phyloP scores from a whole-genome alignment of 2,329 filamentous ascomycete species.

The Pseudopithomyces maydicus region DNA sequence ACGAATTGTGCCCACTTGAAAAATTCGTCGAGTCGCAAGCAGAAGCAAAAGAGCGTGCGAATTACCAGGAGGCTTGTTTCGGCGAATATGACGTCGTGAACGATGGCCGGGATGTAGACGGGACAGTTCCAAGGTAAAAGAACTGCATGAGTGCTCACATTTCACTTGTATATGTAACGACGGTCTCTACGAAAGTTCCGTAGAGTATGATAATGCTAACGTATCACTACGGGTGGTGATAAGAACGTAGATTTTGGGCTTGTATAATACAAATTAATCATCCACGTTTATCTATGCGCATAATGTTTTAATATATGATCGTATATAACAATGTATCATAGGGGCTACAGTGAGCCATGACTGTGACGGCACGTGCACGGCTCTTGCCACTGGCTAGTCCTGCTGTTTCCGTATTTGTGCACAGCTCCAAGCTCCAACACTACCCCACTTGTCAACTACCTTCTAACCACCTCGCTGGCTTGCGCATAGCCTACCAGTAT shows the following conservation, averaged over 20 bases:
- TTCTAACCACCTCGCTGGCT: neutral
- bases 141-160: too few relatives aligned
- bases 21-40: conserved; percentile 6
- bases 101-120: conserved; percentile 8
- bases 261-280: too few relatives aligned
- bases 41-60: conserved; percentile 7
- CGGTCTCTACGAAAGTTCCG: too few relatives aligned
- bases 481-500: neutral
- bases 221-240: too few relatives aligned
- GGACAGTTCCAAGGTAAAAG: conserved; percentile 5
- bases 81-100: conserved; percentile 7
- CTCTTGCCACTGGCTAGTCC: neutral
- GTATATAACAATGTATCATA: too few relatives aligned
- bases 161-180: too few relatives aligned
- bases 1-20: conserved; percentile 7
- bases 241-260: too few relatives aligned
- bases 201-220: too few relatives aligned
- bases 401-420: neutral
- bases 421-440: too few relatives aligned
- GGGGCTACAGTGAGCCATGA: too few relatives aligned
- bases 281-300: too few relatives aligned
- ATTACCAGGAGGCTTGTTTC: conserved; percentile 11
- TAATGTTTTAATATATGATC: too few relatives aligned
- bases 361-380: neutral
- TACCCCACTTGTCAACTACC: neutral